Conservation (phyloP, 306 rosid species). For the Quillaja saponaria region DNA sequence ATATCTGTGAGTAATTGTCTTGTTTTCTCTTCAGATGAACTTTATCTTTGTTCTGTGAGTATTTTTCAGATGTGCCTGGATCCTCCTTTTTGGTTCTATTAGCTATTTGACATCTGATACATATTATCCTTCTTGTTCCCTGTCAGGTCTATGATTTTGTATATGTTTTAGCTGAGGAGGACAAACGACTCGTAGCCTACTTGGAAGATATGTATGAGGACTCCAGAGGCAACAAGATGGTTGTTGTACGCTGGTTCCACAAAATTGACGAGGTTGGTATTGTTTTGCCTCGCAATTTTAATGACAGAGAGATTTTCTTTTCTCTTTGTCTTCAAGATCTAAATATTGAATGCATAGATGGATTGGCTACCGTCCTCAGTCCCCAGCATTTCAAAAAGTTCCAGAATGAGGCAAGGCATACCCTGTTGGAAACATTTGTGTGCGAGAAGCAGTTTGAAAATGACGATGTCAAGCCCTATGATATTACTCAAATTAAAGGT, state of each 20-base stretch:
- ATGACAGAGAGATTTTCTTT: conserved; percentile 91
- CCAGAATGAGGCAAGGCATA: conserved; percentile 51
- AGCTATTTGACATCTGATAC: conserved; percentile 17
- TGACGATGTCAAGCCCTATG: conserved; percentile 67
- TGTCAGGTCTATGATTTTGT: conserved; percentile 79
- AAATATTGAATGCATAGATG: conserved; percentile 97
- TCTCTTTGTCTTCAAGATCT: conserved; percentile 97
- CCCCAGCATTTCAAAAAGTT: conserved; percentile 70
- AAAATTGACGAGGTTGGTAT: conserved; percentile 95
- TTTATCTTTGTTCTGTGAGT: not conserved
- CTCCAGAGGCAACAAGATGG: conserved; percentile 91
- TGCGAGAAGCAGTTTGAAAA: conserved; percentile 65
- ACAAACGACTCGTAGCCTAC: conserved; percentile 84
- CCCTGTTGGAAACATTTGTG: conserved; percentile 57
- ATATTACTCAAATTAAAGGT: conserved; percentile 76
- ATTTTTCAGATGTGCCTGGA: too few species aligned
- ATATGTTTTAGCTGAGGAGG: conserved; percentile 84
- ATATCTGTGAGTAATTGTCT: conserved; percentile 58
- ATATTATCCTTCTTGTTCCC: conserved; percentile 7
- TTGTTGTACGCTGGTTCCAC: conserved; percentile 97
- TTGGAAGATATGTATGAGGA: conserved; percentile 93
- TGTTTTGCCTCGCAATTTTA: conserved; percentile 73
- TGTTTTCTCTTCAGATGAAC: not conserved
- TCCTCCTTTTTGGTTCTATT: not conserved
- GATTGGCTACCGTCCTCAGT: conserved; percentile 82